phyloP scores from a whole-genome alignment of 768 basidiomycete genomes.

The Suillus hirtellus region DNA sequence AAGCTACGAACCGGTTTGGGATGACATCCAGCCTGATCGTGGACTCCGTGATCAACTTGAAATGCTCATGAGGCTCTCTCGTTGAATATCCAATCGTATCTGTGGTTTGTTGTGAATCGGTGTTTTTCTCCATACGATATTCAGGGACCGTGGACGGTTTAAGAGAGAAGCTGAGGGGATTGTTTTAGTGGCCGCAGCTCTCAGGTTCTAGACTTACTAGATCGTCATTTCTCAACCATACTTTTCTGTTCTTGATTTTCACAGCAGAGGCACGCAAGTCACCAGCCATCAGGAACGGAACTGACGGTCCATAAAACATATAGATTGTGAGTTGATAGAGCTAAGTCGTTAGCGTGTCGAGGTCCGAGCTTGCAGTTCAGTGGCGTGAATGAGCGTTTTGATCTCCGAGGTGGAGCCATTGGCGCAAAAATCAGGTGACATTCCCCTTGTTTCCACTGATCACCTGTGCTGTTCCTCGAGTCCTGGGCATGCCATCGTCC shows the following conservation, averaged over 20 bases:
- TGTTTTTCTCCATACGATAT: not conserved
- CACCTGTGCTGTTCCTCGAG: not conserved
- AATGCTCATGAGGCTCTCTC: not conserved
- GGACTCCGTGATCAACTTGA: not conserved
- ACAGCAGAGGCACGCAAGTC: not conserved
- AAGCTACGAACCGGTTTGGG: slow-evolving; percentile 7
- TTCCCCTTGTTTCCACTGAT: not conserved
- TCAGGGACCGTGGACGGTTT: not conserved
- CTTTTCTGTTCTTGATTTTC: not conserved
- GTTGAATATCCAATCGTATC: slow-evolving; percentile 1
- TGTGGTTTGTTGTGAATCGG: not conserved
- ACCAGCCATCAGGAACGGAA: not conserved
- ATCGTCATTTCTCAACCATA: not conserved
- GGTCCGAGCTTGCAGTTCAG: not conserved
- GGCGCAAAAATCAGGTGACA: not conserved
- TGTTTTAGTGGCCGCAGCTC: not conserved
- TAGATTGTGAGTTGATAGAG: not conserved
- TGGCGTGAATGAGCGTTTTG: not conserved
- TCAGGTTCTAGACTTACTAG: not conserved
- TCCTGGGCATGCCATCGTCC: not conserved
- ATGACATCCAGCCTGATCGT: not conserved
- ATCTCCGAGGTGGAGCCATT: not conserved
- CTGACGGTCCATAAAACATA: not conserved
- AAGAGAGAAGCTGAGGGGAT: not conserved
- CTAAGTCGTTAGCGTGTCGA: not conserved